Percentiles rank a stretch among this genome's conserved stretches.
These are phyloP conservation scores for Nevesoporus exiguus DNA, from an alignment of 768 basidiomycete genomes.

Conservation along the genomic window DNA sequence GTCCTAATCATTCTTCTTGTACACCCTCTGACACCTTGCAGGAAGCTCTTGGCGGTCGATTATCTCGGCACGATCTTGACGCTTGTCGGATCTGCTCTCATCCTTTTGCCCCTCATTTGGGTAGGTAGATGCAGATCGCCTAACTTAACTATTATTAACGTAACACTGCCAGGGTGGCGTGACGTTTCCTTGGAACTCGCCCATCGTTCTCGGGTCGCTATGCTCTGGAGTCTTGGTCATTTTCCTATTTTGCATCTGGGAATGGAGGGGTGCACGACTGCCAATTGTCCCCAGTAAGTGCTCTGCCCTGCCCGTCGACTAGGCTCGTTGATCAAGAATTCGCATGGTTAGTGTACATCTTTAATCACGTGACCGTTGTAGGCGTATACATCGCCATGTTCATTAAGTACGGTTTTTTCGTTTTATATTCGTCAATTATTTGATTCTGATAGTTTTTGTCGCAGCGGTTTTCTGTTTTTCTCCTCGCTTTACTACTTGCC, in stretches of 20 bases:
- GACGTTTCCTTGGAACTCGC: constrained; percentile 68
- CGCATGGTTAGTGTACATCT: constrained; percentile 59
- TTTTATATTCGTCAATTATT: background rate
- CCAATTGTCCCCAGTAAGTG: constrained; percentile 69
- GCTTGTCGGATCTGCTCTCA: constrained; percentile 55
- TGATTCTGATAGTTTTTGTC: background rate
- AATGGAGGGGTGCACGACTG: constrained; percentile 65
- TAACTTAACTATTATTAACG: background rate
- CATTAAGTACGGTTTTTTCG: constrained; percentile 45
- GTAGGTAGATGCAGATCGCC: constrained; percentile 31
- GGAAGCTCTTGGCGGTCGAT: constrained; percentile 64
- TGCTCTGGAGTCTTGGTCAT: constrained; percentile 53
- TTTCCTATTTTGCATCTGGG: constrained; percentile 62
- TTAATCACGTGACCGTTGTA: constrained; percentile 60
- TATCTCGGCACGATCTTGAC: constrained; percentile 59
- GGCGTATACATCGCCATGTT: constrained; percentile 71
- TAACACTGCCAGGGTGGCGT: constrained; percentile 53
- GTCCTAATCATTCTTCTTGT: background rate
- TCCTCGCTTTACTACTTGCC: constrained; percentile 70
- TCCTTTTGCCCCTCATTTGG: constrained; percentile 74
- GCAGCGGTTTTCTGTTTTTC: constrained; percentile 58
- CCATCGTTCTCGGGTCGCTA: constrained; percentile 59
- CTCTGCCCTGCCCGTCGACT: background rate
- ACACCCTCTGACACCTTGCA: constrained; percentile 19
- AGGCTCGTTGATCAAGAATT: background rate